These are phyloP conservation scores for Pelargonium fulgidum DNA, from an alignment of 441 rosid species.

Conservation along the genomic window DNA sequence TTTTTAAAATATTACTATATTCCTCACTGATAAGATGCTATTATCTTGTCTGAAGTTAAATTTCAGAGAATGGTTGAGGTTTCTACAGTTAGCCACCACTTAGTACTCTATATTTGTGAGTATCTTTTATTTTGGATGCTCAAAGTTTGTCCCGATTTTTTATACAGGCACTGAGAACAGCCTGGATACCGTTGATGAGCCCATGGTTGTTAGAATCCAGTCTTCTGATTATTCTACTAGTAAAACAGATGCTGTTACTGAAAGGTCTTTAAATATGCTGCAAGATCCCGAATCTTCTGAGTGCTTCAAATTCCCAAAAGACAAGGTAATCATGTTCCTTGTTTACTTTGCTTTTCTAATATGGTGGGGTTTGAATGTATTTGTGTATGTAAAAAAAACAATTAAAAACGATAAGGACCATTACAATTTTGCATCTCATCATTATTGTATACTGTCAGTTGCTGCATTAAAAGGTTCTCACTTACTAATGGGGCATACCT, in stretches of 20 bases:
- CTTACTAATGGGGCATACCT: not conserved
- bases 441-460: too few relatives aligned
- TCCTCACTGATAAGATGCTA: not conserved
- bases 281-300: slow-evolving; percentile 33
- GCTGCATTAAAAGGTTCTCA: not conserved
- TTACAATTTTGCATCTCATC: not conserved
- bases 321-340: slow-evolving; percentile 42
- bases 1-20: not conserved
- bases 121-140: slow-evolving; percentile 11
- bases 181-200: slow-evolving; percentile 26
- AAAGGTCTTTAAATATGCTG: slow-evolving; percentile 19
- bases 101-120: not conserved
- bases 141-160: slow-evolving; percentile 6
- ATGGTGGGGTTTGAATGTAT: not conserved
- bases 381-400: not conserved
- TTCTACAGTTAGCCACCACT: not conserved
- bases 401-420: not conserved
- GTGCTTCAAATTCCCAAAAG: slow-evolving; percentile 25
- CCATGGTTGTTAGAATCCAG: slow-evolving; percentile 16
- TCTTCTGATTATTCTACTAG: slow-evolving; percentile 17
- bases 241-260: slow-evolving; percentile 20
- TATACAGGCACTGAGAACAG: slow-evolving; percentile 35
- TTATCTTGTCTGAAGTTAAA: not conserved
- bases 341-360: not conserved
- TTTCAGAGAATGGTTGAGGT: not conserved